Conservation (phyloP, 345 rosid genomes). For the Pugionium dolabratum region DNA sequence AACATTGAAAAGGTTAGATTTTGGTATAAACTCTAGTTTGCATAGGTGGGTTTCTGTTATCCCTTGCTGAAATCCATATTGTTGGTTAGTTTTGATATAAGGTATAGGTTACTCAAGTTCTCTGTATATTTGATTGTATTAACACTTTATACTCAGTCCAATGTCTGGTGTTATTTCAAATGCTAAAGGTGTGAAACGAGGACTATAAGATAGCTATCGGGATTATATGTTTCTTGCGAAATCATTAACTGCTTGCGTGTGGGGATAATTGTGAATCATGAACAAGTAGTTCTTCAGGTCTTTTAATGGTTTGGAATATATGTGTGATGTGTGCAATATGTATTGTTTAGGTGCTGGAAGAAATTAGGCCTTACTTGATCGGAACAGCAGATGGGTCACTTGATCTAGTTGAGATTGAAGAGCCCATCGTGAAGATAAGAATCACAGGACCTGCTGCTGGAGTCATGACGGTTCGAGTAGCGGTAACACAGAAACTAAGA, state of each 20-base stretch:
- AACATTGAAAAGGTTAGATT: constrained; percentile 64
- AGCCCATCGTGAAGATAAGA: constrained; percentile 81
- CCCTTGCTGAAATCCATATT: neutral
- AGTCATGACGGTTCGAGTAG: constrained; percentile 95
- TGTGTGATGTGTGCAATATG: constrained; percentile 7
- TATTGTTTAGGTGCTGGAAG: constrained; percentile 80
- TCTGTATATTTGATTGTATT: no score
- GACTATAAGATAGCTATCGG: neutral
- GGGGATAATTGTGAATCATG: no score
- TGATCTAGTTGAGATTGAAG: constrained; percentile 81
- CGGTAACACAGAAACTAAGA: constrained; percentile 71
- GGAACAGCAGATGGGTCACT: constrained; percentile 96
- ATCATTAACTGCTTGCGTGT: no score
- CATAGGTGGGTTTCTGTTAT: no score
- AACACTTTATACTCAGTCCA: no score
- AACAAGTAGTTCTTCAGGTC: constrained; percentile 1
- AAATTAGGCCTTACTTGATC: constrained; percentile 91
- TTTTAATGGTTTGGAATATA: neutral
- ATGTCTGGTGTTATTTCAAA: no score
- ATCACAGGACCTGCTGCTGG: constrained; percentile 96
- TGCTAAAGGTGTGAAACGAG: no score
- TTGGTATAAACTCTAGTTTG: constrained; percentile 1
- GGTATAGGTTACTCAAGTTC: no score
- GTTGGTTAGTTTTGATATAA: no score
- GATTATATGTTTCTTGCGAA: neutral